Evolutionary conservation across 805 yeast genomes (phyloP).

Genomic region (Naumovozyma dairenensis): DNA sequence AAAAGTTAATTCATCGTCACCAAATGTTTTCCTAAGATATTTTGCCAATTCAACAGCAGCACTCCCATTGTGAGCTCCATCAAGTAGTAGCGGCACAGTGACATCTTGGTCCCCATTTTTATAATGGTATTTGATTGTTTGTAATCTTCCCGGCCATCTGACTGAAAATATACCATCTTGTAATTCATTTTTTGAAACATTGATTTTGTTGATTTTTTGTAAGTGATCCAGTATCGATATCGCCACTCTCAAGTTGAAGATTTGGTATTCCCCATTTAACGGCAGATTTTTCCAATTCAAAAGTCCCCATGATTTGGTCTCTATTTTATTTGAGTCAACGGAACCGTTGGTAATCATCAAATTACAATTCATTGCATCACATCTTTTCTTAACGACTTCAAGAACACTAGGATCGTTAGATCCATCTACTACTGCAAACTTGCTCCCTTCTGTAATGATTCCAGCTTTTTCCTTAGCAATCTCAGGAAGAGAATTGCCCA

Average conservation of each 20-base stretch:
- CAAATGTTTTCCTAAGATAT: slow-evolving; percentile 33
- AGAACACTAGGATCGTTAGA: slow-evolving; percentile 47
- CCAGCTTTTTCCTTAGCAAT: slow-evolving; percentile 85
- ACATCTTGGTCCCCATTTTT: slow-evolving; percentile 9
- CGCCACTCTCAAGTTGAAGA: slow-evolving; percentile 60
- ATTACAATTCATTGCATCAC: slow-evolving; percentile 27
- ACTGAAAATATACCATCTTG: slow-evolving; percentile 45
- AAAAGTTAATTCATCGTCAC: slow-evolving; percentile 33
- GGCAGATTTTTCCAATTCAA: slow-evolving; percentile 37
- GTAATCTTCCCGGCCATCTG: slow-evolving; percentile 84
- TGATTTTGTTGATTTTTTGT: slow-evolving; percentile 15
- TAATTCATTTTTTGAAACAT: slow-evolving; percentile 31
- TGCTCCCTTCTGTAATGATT: slow-evolving; percentile 44
- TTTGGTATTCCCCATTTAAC: slow-evolving; percentile 64
- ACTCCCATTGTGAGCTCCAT: slow-evolving; percentile 88
- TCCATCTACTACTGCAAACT: slow-evolving; percentile 60
- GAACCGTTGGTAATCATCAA: slow-evolving; percentile 19
- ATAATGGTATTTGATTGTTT: slow-evolving; percentile 32
- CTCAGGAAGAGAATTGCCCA: slow-evolving; percentile 55
- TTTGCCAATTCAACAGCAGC: slow-evolving; percentile 68
- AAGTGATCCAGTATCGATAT: slow-evolving; percentile 40
- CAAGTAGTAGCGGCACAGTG: slow-evolving; percentile 40
- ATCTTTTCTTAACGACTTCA: slow-evolving; percentile 33
- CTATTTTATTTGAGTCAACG: slow-evolving; percentile 6
- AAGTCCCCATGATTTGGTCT: slow-evolving; percentile 26